phyloP scores from a whole-genome alignment of 208 protist genomes.

The Leishmania major region DNA sequence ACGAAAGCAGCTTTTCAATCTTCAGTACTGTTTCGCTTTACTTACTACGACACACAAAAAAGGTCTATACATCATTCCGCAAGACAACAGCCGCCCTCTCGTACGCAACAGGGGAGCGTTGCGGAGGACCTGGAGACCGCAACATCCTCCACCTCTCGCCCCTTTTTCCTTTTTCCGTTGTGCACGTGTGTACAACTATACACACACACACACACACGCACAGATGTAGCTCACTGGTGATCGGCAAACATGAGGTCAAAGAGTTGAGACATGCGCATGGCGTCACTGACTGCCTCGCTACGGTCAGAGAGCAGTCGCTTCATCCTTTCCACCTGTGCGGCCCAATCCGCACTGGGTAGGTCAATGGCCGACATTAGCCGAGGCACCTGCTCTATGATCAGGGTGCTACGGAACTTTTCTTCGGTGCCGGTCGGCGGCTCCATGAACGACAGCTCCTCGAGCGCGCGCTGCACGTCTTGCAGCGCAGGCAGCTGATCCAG shows the following conservation, averaged over 20 bases:
- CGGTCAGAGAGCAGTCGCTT: conserved; percentile 48
- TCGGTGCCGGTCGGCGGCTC: conserved; percentile 87
- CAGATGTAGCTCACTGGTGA: conserved; percentile 5
- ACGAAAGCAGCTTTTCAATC: background rate
- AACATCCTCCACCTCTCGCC: background rate
- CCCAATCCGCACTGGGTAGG: conserved; percentile 36
- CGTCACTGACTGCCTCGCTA: conserved; percentile 53
- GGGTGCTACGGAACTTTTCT: conserved; percentile 84
- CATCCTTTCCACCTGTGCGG: conserved; percentile 32
- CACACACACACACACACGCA: background rate
- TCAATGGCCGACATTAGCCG: conserved; percentile 76
- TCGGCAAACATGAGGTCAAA: conserved; percentile 83
- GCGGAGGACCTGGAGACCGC: background rate
- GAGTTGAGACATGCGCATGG: conserved; percentile 69
- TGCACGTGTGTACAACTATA: background rate
- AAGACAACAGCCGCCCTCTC: background rate
- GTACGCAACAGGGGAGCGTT: background rate
- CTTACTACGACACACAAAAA: background rate
- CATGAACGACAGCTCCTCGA: conserved; percentile 91
- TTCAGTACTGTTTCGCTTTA: background rate
- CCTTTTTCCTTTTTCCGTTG: background rate
- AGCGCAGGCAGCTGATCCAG: conserved; percentile 91
- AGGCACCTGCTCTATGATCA: conserved; percentile 90
- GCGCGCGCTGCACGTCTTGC: conserved; percentile 78
- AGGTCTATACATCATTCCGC: background rate